Base-by-base conservation (phyloP, 345 rosid genomes). In the Draba incana region DNA sequence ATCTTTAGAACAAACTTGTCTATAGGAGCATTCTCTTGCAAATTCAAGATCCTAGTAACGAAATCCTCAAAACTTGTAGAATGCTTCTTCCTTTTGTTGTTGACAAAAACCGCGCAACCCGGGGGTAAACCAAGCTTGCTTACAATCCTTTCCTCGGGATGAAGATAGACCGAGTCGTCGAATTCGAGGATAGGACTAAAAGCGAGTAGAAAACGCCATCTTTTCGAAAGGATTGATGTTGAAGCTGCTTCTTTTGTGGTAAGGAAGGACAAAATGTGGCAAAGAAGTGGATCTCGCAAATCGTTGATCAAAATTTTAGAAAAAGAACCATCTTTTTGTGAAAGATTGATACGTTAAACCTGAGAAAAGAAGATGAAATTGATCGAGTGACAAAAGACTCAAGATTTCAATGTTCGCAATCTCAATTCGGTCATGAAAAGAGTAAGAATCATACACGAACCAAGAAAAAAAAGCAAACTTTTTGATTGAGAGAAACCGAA, bases 181-280 rank as follows among this genome's bases (percentile, higher is more conserved):
- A 60, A 14, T 4, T 27, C 65, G 5, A 60, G 65, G 48, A 5
- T 44, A 41, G 65, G 9, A 33, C 1, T 12, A 14, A 28, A 44
- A 5, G 51, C 52, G 14, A 60, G 45, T 24, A 44, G 67, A 62
- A 31, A 31, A 16, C 54, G 66, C 66, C 66, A 62, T n/a, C 33
- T 15, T 12, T 2, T 62, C 0, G 54, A 10, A 30, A 62, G 66
- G 3, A 62, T 28, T 6, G 66, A 62, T 0, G 44, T 46, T 2
- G 20, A 5, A 31, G 66, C 66, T 46, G 66, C 66, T 11, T 16
- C 39, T 46, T 45, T 61, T 0, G 27, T 61, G 0, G 66, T 3
- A 30, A 45, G 66, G 27, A 61, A 61, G 0, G 66, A 62, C 55
- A 62, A 46, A 10, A 62, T 60, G 52, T 60, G 65, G 25, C 14